These are phyloP conservation scores for Oehlia diaphana DNA, from an alignment of 192 early-diverging fungal species.

Conservation along the genomic window DNA sequence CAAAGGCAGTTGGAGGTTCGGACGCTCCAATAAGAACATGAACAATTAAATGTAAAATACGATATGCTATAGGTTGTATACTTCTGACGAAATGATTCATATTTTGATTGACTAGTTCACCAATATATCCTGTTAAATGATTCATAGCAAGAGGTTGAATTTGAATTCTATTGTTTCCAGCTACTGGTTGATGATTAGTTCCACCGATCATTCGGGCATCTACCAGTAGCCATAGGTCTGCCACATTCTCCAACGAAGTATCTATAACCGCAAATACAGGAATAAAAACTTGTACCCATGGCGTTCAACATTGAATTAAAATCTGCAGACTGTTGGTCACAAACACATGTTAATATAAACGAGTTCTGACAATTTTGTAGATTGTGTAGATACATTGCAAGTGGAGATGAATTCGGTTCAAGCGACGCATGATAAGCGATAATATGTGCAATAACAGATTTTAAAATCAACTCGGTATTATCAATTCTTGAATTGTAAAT, in stretches of 20 bases:
- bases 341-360: conserved; percentile 8
- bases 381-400: conserved; percentile 12
- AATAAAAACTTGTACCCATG: neutral
- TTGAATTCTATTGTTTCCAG: too few relatives aligned
- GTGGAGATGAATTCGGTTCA: neutral
- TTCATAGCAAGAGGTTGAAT: neutral
- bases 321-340: neutral
- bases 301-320: neutral
- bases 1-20: neutral
- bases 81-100: neutral
- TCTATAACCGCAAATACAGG: conserved; percentile 23
- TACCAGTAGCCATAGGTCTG: neutral
- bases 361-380: neutral
- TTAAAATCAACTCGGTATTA: conserved; percentile 15
- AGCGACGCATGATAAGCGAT: conserved; percentile 13
- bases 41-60: conserved; percentile 30
- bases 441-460: conserved; percentile 26
- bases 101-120: neutral
- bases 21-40: conserved; percentile 1
- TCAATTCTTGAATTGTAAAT: neutral
- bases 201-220: neutral
- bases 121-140: conserved; percentile 10
- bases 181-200: too few relatives aligned
- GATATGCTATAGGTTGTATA: conserved; percentile 22
- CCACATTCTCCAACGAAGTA: conserved; percentile 25